These are phyloP conservation scores for Casaregolazyma lundiana DNA, from an alignment of 1,139 yeast genomes.

Conservation along the genomic window DNA sequence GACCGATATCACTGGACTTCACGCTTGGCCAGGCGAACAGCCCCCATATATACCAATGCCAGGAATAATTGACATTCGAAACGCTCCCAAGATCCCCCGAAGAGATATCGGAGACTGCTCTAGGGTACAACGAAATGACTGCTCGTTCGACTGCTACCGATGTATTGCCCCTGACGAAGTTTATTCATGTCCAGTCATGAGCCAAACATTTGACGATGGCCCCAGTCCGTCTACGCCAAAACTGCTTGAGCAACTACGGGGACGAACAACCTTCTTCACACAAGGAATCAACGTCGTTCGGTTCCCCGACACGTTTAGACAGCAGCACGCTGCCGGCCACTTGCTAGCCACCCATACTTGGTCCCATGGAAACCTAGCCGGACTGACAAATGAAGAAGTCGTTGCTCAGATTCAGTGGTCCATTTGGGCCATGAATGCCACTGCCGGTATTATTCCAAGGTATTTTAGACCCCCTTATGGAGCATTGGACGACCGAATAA, in stretches of 20 bases:
- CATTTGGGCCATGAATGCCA: constrained; percentile 97
- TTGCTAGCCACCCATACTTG: constrained; percentile 86
- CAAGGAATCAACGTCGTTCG: constrained; percentile 76
- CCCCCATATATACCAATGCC: constrained; percentile 86
- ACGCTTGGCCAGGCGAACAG: constrained; percentile 75
- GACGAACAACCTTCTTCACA: constrained; percentile 73
- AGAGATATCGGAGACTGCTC: constrained; percentile 63
- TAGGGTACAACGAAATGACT: constrained; percentile 43
- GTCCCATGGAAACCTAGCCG: constrained; percentile 84
- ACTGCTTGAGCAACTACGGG: constrained; percentile 49
- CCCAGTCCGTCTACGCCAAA: constrained; percentile 70
- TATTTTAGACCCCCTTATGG: constrained; percentile 98
- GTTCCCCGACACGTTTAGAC: constrained; percentile 66
- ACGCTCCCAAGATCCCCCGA: constrained; percentile 45
- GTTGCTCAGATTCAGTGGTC: constrained; percentile 93
- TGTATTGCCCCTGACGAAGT: constrained; percentile 79
- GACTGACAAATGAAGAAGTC: constrained; percentile 68
- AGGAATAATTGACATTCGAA: constrained; percentile 50
- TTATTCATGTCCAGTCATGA: constrained; percentile 60
- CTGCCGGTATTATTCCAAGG: constrained; percentile 81
- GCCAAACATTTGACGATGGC: constrained; percentile 95
- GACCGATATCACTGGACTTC: constrained; percentile 62
- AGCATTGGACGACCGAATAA: constrained; percentile 79
- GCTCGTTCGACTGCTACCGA: constrained; percentile 83
- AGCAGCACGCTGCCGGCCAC: constrained; percentile 60